A percentile compares a stretch with the other conserved stretches of the same genome.
These are phyloP conservation scores for Plantago rigida DNA, from an alignment of 305 asterid species.

Conservation along the genomic window DNA sequence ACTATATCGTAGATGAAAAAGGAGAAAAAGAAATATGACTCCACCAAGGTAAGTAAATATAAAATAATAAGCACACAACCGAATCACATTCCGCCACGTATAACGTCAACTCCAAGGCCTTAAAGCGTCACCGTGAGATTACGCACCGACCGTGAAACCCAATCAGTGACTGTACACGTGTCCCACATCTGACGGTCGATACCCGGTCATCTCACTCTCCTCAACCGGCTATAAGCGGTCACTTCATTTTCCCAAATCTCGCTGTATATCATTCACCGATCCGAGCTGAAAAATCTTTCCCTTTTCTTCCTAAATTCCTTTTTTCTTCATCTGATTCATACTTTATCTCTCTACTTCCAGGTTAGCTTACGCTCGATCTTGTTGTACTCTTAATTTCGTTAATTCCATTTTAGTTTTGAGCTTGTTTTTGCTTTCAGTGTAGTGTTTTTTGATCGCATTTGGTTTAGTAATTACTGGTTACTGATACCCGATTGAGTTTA, in stretches of 20 bases:
- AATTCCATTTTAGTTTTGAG: slow-evolving; percentile 4
- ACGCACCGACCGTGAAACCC: slow-evolving; percentile 31
- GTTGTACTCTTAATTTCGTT: slow-evolving; percentile 17
- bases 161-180: slow-evolving; percentile 32
- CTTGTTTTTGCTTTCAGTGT: slow-evolving; percentile 28
- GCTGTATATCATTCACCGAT: slow-evolving; percentile 48
- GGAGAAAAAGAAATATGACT: too few species aligned
- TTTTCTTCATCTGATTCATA: slow-evolving; percentile 13
- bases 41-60: too few species aligned
- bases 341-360: slow-evolving; percentile 26
- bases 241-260: slow-evolving; percentile 37
- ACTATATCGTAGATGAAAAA: too few species aligned
- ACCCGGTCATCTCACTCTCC: background rate
- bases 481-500: slow-evolving; percentile 8
- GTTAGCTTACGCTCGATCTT: slow-evolving; percentile 25
- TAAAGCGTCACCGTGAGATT: slow-evolving; percentile 41
- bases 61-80: slow-evolving; percentile 14
- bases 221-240: slow-evolving; percentile 45
- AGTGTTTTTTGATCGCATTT: slow-evolving; percentile 15
- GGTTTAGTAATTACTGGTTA: slow-evolving; percentile 3
- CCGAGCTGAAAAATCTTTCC: slow-evolving; percentile 18
- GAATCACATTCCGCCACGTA: slow-evolving; percentile 40
- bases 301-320: slow-evolving; percentile 20
- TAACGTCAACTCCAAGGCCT: slow-evolving; percentile 6
- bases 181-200: background rate